phyloP scores from a whole-genome alignment of 2,329 filamentous ascomycete species.

The Cercospora sp. region DNA sequence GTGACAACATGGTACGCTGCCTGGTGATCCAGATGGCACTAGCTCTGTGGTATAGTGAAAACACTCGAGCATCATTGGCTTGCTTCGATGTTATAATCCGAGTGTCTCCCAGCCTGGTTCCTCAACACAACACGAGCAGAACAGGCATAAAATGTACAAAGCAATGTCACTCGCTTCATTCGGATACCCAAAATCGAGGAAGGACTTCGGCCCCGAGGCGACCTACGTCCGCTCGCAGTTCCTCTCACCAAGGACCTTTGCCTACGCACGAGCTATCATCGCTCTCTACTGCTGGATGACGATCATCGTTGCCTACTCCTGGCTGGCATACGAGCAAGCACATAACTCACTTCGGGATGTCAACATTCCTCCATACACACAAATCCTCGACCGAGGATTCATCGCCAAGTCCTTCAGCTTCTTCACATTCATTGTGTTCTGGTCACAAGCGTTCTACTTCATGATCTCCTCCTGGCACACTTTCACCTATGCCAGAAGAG shows the following conservation, averaged over 20 bases:
- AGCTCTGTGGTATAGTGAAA: background rate
- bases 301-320: conserved; percentile 21
- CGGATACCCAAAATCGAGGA: background rate
- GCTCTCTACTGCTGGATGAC: conserved; percentile 24
- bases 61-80: background rate
- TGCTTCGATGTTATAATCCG: background rate
- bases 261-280: conserved; percentile 13
- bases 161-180: conserved; percentile 2
- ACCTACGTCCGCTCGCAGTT: conserved; percentile 20
- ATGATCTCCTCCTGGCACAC: conserved; percentile 21
- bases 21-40: background rate
- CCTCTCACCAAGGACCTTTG: conserved; percentile 9
- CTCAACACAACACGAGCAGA: background rate
- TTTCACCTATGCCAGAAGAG: conserved; percentile 11
- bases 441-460: conserved; percentile 23
- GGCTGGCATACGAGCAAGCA: conserved; percentile 17
- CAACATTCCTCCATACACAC: conserved; percentile 16
- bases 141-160: conserved; percentile 11
- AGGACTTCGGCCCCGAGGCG: conserved; percentile 12
- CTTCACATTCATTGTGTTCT: conserved; percentile 24
- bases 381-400: conserved; percentile 14
- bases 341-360: conserved; percentile 14
- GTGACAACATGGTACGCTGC: background rate
- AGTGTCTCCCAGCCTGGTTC: background rate
- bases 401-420: conserved; percentile 24